Evolutionary conservation across 768 basidiomycete genomes (phyloP).

Genomic region (Lactarius akahatsu): DNA sequence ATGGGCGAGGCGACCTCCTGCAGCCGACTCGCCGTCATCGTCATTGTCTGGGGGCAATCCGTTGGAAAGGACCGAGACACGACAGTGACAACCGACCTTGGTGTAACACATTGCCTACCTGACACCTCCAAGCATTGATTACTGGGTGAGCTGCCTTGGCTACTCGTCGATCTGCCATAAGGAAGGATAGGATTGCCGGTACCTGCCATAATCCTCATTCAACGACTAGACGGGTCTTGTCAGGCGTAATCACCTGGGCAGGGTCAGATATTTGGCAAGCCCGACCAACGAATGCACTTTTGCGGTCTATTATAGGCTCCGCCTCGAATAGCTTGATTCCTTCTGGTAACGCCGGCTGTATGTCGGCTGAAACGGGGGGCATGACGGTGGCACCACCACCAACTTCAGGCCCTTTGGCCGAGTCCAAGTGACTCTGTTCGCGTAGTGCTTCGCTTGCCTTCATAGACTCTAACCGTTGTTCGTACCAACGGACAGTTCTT

Average conservation of each 20-base stretch:
- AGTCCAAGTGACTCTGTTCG: constrained; percentile 42
- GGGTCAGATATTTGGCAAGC: constrained; percentile 80
- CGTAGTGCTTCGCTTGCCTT: constrained; percentile 55
- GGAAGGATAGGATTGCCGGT: constrained; percentile 34
- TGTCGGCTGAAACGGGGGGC: not conserved
- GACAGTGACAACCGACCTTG: constrained; percentile 31
- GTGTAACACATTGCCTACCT: constrained; percentile 34
- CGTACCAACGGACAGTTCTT: constrained; percentile 66
- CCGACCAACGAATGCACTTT: constrained; percentile 82
- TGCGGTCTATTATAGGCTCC: constrained; percentile 83
- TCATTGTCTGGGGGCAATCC: constrained; percentile 67
- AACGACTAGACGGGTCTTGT: not conserved
- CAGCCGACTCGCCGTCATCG: constrained; percentile 92
- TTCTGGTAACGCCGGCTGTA: constrained; percentile 45
- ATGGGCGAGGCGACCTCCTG: constrained; percentile 87
- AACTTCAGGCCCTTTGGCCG: not conserved
- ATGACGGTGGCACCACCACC: not conserved
- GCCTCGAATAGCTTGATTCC: constrained; percentile 68
- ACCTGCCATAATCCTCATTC: constrained; percentile 17
- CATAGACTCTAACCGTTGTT: constrained; percentile 57
- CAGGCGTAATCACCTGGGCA: constrained; percentile 51
- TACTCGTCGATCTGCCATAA: constrained; percentile 39
- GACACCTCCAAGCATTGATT: constrained; percentile 39
- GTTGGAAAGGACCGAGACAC: not conserved
- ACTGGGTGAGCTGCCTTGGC: constrained; percentile 37